Conservation (phyloP, 495 filamentous ascomycete species). For the Podospora conica region DNA sequence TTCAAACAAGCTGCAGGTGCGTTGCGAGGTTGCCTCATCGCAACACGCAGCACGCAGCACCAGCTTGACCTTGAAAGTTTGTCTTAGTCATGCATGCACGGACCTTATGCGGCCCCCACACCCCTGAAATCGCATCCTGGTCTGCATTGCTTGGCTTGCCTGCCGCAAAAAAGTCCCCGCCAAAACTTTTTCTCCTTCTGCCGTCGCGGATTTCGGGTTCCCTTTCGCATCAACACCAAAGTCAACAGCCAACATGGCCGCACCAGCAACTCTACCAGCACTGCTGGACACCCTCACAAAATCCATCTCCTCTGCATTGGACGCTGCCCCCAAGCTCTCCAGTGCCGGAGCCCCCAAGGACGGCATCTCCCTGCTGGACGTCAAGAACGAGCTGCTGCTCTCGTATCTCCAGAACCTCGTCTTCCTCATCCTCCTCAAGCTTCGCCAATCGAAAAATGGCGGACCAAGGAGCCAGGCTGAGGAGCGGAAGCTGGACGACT, state of each 20-base stretch:
- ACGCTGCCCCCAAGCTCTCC: conserved; percentile 54
- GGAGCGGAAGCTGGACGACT: conserved; percentile 37
- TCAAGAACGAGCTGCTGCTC: conserved; percentile 91
- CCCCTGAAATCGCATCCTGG: not conserved
- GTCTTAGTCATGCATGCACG: conserved; percentile 3
- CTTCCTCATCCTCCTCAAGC: conserved; percentile 77
- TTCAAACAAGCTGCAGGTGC: not conserved
- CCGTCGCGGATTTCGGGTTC: not conserved
- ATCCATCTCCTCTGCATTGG: conserved; percentile 54
- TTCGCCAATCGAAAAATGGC: conserved; percentile 51
- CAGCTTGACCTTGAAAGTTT: not conserved
- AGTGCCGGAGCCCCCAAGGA: conserved; percentile 61
- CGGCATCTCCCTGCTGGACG: conserved; percentile 88
- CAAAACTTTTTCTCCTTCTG: not conserved
- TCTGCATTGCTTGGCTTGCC: not conserved
- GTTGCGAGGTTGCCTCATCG: not conserved
- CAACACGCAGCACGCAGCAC: not conserved
- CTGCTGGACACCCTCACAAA: conserved; percentile 58
- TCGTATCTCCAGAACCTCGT: conserved; percentile 93
- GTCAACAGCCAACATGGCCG: conserved; percentile 37
- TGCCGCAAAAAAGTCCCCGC: conserved; percentile 8
- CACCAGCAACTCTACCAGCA: conserved; percentile 44
- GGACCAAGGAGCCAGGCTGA: conserved; percentile 25
- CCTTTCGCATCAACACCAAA: not conserved
- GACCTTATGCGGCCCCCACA: not conserved